Conservation (phyloP, 1,284 basidiomycete genomes). For the Bjerkandera adusta region DNA sequence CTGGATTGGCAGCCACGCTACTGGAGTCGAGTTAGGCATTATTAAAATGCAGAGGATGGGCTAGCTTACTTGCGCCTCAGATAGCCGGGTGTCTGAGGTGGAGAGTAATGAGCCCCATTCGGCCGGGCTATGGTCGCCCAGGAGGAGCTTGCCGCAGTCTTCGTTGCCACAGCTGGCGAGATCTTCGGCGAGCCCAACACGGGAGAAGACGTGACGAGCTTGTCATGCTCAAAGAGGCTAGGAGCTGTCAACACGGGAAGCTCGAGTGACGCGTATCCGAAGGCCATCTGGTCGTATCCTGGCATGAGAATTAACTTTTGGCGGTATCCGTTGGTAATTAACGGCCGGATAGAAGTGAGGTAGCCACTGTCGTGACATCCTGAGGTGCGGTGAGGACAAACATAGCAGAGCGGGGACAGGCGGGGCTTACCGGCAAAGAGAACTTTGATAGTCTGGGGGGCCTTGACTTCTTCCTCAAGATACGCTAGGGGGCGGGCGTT, state of each 20-base stretch:
- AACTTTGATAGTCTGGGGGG: slow-evolving; percentile 59
- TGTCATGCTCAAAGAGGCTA: slow-evolving; percentile 61
- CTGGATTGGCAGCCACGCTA: not conserved
- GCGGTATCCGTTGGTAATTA: slow-evolving; percentile 61
- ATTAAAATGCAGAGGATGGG: no score
- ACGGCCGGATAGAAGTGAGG: slow-evolving; percentile 55
- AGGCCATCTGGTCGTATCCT: slow-evolving; percentile 59
- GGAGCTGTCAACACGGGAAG: slow-evolving; percentile 55
- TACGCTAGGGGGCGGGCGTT: slow-evolving; percentile 36
- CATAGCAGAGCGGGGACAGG: not conserved
- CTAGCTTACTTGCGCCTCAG: no score
- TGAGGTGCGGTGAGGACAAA: slow-evolving; percentile 23
- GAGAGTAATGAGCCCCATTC: no score
- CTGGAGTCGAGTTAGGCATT: not conserved
- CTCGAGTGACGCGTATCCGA: slow-evolving; percentile 53
- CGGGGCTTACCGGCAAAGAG: slow-evolving; percentile 53
- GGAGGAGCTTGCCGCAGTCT: no score
- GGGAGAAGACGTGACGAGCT: slow-evolving; percentile 29
- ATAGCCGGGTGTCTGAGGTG: no score
- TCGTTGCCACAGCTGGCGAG: no score
- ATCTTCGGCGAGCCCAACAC: not conserved
- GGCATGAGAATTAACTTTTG: slow-evolving; percentile 67
- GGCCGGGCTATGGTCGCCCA: no score
- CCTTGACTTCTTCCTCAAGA: slow-evolving; percentile 57
- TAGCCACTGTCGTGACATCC: slow-evolving; percentile 78